Conservation (phyloP, 1,284 basidiomycete genomes). For the Cystobasidium slooffiae region DNA sequence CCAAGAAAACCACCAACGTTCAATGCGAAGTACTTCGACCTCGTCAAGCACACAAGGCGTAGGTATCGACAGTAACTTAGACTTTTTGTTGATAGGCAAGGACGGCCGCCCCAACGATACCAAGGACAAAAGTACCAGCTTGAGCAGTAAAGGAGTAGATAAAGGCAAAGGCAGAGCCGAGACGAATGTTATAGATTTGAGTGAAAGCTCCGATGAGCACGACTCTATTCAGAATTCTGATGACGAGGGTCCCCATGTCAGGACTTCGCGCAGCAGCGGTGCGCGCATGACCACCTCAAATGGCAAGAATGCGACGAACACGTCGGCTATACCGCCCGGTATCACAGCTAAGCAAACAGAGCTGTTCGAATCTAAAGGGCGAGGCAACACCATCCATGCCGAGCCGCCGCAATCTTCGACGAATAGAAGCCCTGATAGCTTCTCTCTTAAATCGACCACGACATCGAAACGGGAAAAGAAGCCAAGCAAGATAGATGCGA, state of each 20-base stretch:
- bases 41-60: too few species aligned
- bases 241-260: background rate
- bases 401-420: background rate
- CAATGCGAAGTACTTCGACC: too few species aligned
- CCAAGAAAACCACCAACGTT: too few species aligned
- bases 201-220: constrained; percentile 3
- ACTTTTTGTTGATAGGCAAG: too few species aligned
- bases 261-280: background rate
- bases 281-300: constrained; percentile 1
- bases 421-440: constrained; percentile 9
- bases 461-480: background rate
- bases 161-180: constrained; percentile 4
- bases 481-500: background rate
- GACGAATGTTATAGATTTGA: background rate
- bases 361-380: constrained; percentile 1
- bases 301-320: background rate
- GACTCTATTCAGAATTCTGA: constrained; percentile 11
- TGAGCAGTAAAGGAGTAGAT: background rate
- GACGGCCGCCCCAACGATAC: background rate
- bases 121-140: background rate
- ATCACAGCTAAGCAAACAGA: background rate
- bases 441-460: background rate
- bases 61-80: too few species aligned
- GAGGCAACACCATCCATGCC: background rate
- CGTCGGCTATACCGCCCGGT: background rate